Evolutionary conservation across 1,284 basidiomycete species (phyloP).

Genomic region (Rhodotorula sp.): DNA sequence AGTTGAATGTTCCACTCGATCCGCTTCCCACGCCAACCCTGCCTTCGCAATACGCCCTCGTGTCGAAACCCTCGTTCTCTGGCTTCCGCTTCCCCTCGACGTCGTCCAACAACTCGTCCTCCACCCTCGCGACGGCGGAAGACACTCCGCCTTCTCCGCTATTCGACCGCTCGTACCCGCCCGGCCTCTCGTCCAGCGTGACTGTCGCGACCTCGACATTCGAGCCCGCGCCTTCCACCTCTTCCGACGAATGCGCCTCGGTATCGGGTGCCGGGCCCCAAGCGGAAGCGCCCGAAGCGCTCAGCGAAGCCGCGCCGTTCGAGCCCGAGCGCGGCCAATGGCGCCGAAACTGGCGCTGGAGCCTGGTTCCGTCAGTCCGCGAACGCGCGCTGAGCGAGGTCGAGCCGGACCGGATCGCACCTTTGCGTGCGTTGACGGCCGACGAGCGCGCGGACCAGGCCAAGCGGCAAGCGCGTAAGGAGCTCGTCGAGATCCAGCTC

Average conservation of each 20-base stretch:
- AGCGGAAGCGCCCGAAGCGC: background rate
- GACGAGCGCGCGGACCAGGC: too few species aligned
- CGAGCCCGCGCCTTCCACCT: background rate
- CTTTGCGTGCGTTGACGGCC: too few species aligned
- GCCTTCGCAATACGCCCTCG: background rate
- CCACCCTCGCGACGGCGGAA: background rate
- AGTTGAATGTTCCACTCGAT: background rate
- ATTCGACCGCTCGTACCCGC: background rate
- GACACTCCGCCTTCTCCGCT: background rate
- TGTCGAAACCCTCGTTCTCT: conserved; percentile 2
- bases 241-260: background rate
- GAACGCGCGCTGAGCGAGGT: background rate
- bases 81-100: conserved; percentile 2
- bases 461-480: too few species aligned
- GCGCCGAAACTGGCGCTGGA: background rate
- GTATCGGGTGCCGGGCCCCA: too few species aligned
- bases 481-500: too few species aligned
- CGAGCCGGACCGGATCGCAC: background rate
- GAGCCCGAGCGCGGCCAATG: background rate
- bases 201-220: conserved; percentile 4
- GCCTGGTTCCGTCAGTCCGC: background rate
- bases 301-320: background rate
- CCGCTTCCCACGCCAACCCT: background rate
- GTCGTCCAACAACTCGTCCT: background rate
- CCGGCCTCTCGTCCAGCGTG: background rate